A percentile compares a stretch with the other conserved stretches of the same genome.
phyloP scores from a whole-genome alignment of 495 filamentous ascomycete genomes.

The Chaetomium fimeti region DNA sequence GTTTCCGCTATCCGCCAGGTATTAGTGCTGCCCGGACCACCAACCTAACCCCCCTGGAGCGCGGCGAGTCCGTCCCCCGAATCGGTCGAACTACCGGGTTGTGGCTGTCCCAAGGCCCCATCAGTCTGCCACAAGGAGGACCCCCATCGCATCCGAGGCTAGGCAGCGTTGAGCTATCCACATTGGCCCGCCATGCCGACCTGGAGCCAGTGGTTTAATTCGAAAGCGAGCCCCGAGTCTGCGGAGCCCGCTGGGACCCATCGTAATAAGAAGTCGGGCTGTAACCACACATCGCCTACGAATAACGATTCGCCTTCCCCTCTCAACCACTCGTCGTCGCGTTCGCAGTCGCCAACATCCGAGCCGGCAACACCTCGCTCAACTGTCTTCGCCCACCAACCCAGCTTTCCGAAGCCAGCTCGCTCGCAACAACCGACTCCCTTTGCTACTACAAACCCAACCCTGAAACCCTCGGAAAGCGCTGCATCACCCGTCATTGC shows the following conservation, averaged over 20 bases:
- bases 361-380: slow-evolving; percentile 44
- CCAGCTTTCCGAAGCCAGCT: slow-evolving; percentile 30
- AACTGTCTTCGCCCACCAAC: slow-evolving; percentile 40
- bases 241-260: slow-evolving; percentile 27
- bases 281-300: slow-evolving; percentile 36
- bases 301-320: slow-evolving; percentile 36
- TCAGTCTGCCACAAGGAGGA: slow-evolving; percentile 4
- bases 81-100: neutral
- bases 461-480: slow-evolving; percentile 28
- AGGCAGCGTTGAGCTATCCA: slow-evolving; percentile 29
- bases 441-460: slow-evolving; percentile 23
- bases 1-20: neutral
- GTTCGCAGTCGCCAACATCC: slow-evolving; percentile 38
- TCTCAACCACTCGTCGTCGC: slow-evolving; percentile 35
- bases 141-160: slow-evolving; percentile 22
- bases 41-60: neutral
- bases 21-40: too few relatives aligned
- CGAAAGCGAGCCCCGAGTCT: slow-evolving; percentile 32
- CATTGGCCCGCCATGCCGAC: slow-evolving; percentile 35
- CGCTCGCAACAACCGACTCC: slow-evolving; percentile 41
- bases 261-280: slow-evolving; percentile 34
- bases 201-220: slow-evolving; percentile 34
- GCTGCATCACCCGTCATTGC: slow-evolving; percentile 27
- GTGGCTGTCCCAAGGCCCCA: neutral
- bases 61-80: slow-evolving; percentile 9